These are phyloP conservation scores for Cylindrotheca closterium DNA, from an alignment of 108 stramenopile genomes.

Conservation along the genomic window DNA sequence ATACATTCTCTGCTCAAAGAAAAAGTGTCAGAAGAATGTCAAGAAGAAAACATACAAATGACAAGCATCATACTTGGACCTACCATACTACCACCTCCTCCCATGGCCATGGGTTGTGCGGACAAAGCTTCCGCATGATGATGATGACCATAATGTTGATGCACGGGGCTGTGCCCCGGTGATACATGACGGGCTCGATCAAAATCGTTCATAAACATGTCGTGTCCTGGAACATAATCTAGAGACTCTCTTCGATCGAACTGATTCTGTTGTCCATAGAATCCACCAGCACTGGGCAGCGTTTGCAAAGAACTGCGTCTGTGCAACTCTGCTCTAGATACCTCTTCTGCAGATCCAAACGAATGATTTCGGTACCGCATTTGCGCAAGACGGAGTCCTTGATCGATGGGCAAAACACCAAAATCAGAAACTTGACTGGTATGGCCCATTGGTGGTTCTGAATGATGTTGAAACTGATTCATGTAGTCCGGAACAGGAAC, in stretches of 20 bases:
- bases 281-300: neutral
- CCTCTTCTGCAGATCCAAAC: neutral
- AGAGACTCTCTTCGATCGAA: slow-evolving; percentile 14
- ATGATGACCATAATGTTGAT: slow-evolving; percentile 15
- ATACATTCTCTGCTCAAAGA: slow-evolving; percentile 4
- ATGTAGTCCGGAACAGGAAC: too few species aligned
- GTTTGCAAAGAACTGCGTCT: slow-evolving; percentile 15
- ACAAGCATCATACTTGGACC: neutral
- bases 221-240: slow-evolving; percentile 28
- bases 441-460: too few species aligned
- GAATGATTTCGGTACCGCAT: neutral
- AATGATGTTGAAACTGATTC: too few species aligned
- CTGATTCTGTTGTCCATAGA: neutral
- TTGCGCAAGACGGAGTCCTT: too few species aligned
- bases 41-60: neutral
- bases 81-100: slow-evolving; percentile 3
- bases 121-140: slow-evolving; percentile 11
- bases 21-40: neutral
- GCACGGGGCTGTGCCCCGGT: slow-evolving; percentile 23
- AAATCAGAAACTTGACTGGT: too few species aligned
- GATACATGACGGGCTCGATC: slow-evolving; percentile 8
- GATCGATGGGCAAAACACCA: too few species aligned
- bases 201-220: slow-evolving; percentile 10
- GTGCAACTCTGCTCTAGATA: neutral
- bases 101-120: slow-evolving; percentile 7